Conservation (phyloP, 768 basidiomycete genomes). For the Guyanaporus albipodus region DNA sequence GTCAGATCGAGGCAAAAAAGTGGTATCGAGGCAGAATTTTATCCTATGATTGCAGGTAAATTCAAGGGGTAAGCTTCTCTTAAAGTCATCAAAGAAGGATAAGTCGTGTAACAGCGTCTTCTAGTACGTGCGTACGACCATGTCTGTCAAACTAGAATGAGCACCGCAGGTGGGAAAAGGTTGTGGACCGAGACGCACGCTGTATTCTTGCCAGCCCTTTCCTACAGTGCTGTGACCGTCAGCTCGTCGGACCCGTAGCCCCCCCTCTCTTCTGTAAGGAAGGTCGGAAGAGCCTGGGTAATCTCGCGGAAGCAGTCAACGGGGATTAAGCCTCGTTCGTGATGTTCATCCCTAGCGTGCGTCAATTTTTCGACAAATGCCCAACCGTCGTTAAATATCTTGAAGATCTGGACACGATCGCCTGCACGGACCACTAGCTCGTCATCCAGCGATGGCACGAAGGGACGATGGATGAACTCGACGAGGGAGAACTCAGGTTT, state of each 20-base stretch:
- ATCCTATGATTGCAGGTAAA: constrained; percentile 1
- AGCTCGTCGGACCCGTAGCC: constrained; percentile 24
- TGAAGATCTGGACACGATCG: constrained; percentile 51
- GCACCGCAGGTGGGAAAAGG: neutral
- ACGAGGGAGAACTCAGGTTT: constrained; percentile 35
- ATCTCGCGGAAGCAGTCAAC: constrained; percentile 60
- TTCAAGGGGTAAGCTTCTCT: too few species aligned
- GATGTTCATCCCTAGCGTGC: neutral
- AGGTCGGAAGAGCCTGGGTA: constrained; percentile 44
- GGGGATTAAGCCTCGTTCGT: constrained; percentile 54
- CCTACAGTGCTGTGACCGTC: neutral
- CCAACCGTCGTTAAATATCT: constrained; percentile 71
- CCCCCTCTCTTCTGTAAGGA: constrained; percentile 47
- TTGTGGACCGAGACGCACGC: constrained; percentile 3
- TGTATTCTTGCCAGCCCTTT: neutral
- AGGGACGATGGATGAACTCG: constrained; percentile 53
- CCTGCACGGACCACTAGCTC: constrained; percentile 52
- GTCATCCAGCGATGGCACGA: constrained; percentile 51
- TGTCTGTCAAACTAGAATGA: constrained; percentile 1
- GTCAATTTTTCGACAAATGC: constrained; percentile 50
- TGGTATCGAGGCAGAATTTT: constrained; percentile 15
- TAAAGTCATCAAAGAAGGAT: neutral
- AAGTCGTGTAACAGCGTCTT: neutral
- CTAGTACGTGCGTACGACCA: neutral
- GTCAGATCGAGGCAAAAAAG: too few species aligned